Evolutionary conservation across 176 grass and related monocot genomes (phyloP).

Genomic region (Ensete glaucum): DNA sequence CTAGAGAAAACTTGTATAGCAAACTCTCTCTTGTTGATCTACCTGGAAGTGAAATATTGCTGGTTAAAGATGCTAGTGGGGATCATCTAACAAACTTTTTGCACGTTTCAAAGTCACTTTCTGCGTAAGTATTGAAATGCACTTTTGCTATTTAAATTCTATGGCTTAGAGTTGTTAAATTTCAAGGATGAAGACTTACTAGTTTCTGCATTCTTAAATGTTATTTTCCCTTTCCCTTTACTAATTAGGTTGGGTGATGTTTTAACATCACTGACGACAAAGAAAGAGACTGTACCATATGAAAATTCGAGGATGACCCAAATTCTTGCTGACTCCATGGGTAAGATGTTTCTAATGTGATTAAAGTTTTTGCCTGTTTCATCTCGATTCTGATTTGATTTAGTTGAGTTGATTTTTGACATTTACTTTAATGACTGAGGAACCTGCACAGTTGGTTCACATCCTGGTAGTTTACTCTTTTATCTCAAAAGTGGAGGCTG

Average conservation of each 20-base stretch:
- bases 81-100: conserved; percentile 83
- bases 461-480: neutral
- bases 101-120: conserved; percentile 95
- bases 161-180: neutral
- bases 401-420: neutral
- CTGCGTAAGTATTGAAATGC: conserved; percentile 51
- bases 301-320: conserved; percentile 87
- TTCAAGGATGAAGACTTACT: conserved; percentile 15
- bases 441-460: neutral
- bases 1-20: conserved; percentile 75
- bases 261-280: conserved; percentile 75
- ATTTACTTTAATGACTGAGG: neutral
- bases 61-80: conserved; percentile 68
- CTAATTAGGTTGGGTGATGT: conserved; percentile 85
- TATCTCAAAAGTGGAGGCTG: neutral
- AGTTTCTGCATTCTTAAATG: neutral
- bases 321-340: conserved; percentile 83
- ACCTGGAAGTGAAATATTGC: conserved; percentile 69
- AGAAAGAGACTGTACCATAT: conserved; percentile 64
- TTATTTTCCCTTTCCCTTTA: conserved; percentile 2
- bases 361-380: neutral
- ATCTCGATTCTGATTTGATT: neutral
- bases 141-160: neutral
- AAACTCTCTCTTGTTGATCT: conserved; percentile 97
- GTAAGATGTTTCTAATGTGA: conserved; percentile 33